Percentiles rank a stretch among this genome's conserved stretches.
phyloP scores from a whole-genome alignment of 371 early-diverging fungal genomes.

The Mucor circinelloides region DNA sequence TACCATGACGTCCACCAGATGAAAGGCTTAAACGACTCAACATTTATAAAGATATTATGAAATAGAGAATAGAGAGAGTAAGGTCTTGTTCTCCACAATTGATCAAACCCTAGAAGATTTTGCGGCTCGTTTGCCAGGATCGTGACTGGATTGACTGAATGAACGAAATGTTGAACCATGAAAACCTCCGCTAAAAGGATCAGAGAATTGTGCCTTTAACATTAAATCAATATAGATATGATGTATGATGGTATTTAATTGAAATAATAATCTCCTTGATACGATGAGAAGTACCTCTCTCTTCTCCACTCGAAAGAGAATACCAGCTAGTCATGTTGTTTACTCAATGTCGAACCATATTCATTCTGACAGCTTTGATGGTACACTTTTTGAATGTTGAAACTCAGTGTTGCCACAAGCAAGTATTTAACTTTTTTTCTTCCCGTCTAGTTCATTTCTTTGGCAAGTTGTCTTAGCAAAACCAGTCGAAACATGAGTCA shows the following conservation, averaged over 20 bases:
- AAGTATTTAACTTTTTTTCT: neutral
- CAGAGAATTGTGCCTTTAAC: neutral
- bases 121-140: slow-evolving; percentile 3
- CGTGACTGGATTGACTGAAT: neutral
- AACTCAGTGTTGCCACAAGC: neutral
- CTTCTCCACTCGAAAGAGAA: neutral
- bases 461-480: neutral
- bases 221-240: neutral
- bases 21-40: slow-evolving; percentile 23
- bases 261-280: neutral
- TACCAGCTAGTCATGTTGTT: neutral
- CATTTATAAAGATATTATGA: slow-evolving; percentile 2
- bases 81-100: neutral
- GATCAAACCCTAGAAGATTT: neutral
- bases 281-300: neutral
- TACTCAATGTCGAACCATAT: neutral
- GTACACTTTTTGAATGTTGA: neutral
- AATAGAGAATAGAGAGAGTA: neutral
- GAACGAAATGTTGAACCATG: neutral
- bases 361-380: neutral
- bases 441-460: neutral
- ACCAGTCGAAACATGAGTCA: neutral
- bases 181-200: neutral
- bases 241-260: neutral
- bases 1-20: slow-evolving; percentile 7